These are phyloP conservation scores for Peniophora sp. DNA, from an alignment of 1,284 basidiomycete species.

Conservation along the genomic window DNA sequence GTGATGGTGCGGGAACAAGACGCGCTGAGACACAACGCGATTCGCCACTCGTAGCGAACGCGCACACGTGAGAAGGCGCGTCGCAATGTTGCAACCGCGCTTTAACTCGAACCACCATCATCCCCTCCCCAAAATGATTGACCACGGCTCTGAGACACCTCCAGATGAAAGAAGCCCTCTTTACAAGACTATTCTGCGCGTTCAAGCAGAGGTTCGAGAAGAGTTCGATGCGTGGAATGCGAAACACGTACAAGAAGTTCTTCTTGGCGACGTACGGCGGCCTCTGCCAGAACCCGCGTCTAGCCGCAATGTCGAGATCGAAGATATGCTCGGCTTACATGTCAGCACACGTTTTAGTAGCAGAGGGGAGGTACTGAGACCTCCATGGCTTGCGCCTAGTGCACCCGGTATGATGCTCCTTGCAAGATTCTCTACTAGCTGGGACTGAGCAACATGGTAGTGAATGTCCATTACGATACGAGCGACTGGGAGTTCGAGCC, in stretches of 20 bases:
- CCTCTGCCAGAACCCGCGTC: not conserved
- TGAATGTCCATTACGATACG: slow-evolving; percentile 39
- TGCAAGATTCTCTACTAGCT: slow-evolving; percentile 38
- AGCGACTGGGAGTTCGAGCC: slow-evolving; percentile 40
- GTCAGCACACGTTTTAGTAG: not conserved
- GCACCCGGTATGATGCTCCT: not conserved
- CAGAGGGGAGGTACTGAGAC: not conserved
- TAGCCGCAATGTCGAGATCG: not conserved
- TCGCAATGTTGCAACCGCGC: not conserved
- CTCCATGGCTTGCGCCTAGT: not conserved
- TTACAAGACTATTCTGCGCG: not conserved
- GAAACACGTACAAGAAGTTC: slow-evolving; percentile 2
- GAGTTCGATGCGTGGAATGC: slow-evolving; percentile 12
- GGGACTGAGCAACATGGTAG: slow-evolving; percentile 36
- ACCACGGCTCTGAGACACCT: not conserved
- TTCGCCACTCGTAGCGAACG: not conserved
- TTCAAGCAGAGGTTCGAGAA: slow-evolving; percentile 10
- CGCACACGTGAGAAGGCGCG: not conserved
- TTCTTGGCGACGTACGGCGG: not conserved
- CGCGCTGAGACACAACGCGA: too few species aligned
- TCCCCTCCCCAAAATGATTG: not conserved
- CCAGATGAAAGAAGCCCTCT: not conserved
- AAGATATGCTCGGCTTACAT: slow-evolving; percentile 8
- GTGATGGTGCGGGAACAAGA: too few species aligned
- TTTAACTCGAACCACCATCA: not conserved